Percentiles rank a stretch among this genome's conserved stretches.
Evolutionary conservation across 148 eudicot genomes (phyloP).

Genomic region (Polygonum aviculare): DNA sequence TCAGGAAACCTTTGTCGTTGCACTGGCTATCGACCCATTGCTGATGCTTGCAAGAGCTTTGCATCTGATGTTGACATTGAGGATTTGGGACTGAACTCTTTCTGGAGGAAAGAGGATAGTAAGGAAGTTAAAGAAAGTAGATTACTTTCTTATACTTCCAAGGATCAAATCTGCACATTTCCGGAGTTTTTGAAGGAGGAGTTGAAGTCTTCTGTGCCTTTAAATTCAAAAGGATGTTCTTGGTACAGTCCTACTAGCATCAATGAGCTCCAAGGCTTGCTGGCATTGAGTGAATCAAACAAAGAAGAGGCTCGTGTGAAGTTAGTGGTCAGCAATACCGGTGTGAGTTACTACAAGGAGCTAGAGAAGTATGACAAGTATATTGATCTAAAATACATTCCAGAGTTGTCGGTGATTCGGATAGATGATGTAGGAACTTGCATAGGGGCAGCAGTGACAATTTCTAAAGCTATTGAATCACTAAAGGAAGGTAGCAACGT

Average conservation of each 20-base stretch:
- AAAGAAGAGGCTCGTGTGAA: constrained; percentile 12
- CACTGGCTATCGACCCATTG: constrained; percentile 92
- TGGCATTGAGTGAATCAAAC: constrained; percentile 14
- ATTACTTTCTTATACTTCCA: constrained; percentile 47
- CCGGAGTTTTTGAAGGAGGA: constrained; percentile 60
- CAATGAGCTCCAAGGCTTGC: constrained; percentile 45
- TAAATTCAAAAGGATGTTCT: constrained; percentile 39
- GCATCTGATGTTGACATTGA: constrained; percentile 85
- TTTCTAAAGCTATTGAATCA: constrained; percentile 50
- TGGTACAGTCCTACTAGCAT: constrained; percentile 65
- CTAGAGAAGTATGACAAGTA: constrained; percentile 36
- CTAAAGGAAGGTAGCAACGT: constrained; percentile 31
- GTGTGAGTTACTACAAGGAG: constrained; percentile 81
- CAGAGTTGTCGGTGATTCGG: constrained; percentile 57
- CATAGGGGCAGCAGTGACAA: constrained; percentile 79
- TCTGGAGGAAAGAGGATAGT: constrained; percentile 58
- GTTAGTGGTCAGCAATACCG: constrained; percentile 74
- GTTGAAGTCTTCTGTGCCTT: constrained; percentile 21
- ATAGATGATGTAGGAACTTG: constrained; percentile 35
- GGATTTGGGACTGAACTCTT: constrained; percentile 76
- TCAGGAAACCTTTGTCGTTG: constrained; percentile 90
- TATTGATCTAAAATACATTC: constrained; percentile 61
- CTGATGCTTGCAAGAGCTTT: constrained; percentile 94
- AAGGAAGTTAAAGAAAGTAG: constrained; percentile 38
- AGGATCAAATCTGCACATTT: constrained; percentile 33